Conservation (phyloP, 352 stramenopile genomes). For the Heterotrichella gracilis region DNA sequence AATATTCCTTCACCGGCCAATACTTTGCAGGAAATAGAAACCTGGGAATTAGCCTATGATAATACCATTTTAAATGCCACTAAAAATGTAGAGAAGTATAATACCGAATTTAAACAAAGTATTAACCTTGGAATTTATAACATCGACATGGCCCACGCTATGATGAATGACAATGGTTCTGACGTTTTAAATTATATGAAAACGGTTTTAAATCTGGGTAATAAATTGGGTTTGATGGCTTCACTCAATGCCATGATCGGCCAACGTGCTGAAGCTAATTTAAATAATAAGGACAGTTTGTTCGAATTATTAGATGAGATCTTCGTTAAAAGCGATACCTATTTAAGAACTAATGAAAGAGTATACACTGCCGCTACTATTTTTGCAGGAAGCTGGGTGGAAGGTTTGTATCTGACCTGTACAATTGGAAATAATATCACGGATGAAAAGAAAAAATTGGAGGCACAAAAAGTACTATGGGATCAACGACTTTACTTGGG, state of each 20-base stretch:
- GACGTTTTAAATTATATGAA: background rate
- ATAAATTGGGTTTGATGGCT: background rate
- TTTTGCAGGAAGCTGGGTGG: background rate
- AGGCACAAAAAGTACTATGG: background rate
- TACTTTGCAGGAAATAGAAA: background rate
- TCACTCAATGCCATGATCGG: background rate
- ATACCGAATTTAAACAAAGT: background rate
- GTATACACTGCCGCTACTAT: background rate
- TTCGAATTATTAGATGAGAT: background rate
- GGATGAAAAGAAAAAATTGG: background rate
- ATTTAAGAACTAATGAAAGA: background rate
- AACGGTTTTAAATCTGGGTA: background rate
- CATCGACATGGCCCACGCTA: background rate
- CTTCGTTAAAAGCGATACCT: background rate
- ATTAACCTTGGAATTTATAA: background rate
- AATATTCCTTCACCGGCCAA: background rate
- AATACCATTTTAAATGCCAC: background rate
- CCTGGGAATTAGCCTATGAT: background rate
- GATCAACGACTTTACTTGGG: background rate
- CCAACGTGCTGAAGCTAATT: background rate
- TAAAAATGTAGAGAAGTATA: background rate
- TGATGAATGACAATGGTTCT: background rate
- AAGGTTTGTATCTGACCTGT: background rate
- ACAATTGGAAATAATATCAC: background rate
- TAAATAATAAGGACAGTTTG: background rate